These are phyloP conservation scores for Paramecium caudatum DNA, from an alignment of 73 alveolate genomes.

Conservation along the genomic window DNA sequence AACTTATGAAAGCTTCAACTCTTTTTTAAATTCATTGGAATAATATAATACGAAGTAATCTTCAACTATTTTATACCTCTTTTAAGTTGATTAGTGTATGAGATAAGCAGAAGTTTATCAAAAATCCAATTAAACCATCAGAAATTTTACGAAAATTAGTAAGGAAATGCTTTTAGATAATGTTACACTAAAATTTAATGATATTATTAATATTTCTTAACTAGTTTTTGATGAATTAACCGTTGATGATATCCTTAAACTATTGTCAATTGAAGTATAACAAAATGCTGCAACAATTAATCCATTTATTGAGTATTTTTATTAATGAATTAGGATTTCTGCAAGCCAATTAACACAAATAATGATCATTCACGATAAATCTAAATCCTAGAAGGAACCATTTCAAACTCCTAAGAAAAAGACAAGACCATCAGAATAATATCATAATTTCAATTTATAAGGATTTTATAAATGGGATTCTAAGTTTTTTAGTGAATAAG, in stretches of 20 bases:
- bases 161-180: constrained; percentile 36
- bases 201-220: constrained; percentile 3
- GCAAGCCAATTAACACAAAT: background rate
- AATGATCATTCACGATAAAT: background rate
- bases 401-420: constrained; percentile 7
- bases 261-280: background rate
- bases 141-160: constrained; percentile 2
- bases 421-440: background rate
- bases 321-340: background rate
- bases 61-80: constrained; percentile 6
- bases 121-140: background rate
- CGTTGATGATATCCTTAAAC: background rate
- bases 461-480: constrained; percentile 60
- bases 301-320: constrained; percentile 35
- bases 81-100: background rate
- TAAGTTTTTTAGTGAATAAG: background rate
- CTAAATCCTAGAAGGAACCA: background rate
- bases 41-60: constrained; percentile 29
- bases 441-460: background rate
- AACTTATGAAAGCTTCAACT: constrained; percentile 9
- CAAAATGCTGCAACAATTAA: background rate
- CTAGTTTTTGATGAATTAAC: constrained; percentile 1
- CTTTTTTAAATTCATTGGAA: constrained; percentile 44
- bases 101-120: background rate
- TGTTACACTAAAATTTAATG: background rate